Percentiles rank a stretch among this genome's conserved stretches.
These are phyloP conservation scores for Hylodesmum podocarpum DNA, from an alignment of 306 rosid genomes.

Conservation along the genomic window DNA sequence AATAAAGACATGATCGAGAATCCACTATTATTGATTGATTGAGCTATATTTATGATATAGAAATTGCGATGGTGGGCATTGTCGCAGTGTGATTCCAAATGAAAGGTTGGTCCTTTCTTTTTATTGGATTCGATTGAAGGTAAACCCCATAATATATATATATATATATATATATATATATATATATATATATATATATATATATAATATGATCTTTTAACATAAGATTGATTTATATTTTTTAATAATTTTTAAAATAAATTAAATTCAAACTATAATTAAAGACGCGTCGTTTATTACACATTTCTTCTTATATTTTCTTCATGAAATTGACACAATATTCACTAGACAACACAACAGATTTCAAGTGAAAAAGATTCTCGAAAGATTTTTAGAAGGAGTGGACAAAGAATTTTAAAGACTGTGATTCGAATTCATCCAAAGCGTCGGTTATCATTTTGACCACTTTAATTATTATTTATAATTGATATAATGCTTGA, in stretches of 20 bases:
- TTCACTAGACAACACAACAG: background rate
- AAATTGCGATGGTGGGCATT: background rate
- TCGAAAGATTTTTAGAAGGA: background rate
- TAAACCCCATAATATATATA: background rate
- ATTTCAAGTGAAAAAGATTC: constrained; percentile 7
- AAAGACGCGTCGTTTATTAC: background rate
- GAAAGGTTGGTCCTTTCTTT: background rate
- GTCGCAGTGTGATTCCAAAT: background rate
- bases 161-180: background rate
- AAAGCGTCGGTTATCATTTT: background rate
- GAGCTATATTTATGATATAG: background rate
- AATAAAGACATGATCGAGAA: background rate
- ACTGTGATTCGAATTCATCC: background rate
- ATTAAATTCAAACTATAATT: too few species aligned
- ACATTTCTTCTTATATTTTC: background rate
- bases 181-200: background rate
- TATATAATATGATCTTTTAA: too few species aligned
- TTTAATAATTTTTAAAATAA: too few species aligned
- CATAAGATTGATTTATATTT: too few species aligned
- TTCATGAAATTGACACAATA: background rate
- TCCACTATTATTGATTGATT: background rate
- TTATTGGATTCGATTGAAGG: background rate
- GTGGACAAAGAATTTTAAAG: background rate
- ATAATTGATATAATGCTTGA: background rate
- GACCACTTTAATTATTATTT: background rate